A percentile compares a stretch with the other conserved stretches of the same genome.
Evolutionary conservation across 2,329 filamentous ascomycete species (phyloP).

Genomic region (Exophiala lecanii-corni): DNA sequence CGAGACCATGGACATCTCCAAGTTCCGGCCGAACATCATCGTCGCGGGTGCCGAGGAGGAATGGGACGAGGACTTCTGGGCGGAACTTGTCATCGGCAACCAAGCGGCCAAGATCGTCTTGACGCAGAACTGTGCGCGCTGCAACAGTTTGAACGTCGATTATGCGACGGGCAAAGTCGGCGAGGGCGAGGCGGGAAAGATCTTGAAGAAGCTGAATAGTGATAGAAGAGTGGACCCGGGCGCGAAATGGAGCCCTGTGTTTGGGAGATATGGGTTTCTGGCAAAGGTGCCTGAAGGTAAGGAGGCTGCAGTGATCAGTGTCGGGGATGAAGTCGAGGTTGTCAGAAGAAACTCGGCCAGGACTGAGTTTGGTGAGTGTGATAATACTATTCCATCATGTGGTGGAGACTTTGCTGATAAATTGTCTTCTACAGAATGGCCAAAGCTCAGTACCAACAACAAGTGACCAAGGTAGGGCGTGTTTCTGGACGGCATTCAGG

Average conservation of each 20-base stretch:
- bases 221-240: slow-evolving; percentile 69
- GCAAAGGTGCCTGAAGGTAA: slow-evolving; percentile 28
- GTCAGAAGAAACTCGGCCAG: slow-evolving; percentile 48
- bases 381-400: neutral
- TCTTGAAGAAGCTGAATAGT: slow-evolving; percentile 65
- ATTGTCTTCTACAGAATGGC: slow-evolving; percentile 16
- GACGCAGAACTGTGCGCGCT: slow-evolving; percentile 67
- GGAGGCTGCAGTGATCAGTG: slow-evolving; percentile 39
- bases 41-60: slow-evolving; percentile 52
- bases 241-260: slow-evolving; percentile 62
- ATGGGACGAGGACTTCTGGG: slow-evolving; percentile 72
- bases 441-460: slow-evolving; percentile 18
- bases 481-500: neutral
- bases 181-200: slow-evolving; percentile 52
- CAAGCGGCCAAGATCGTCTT: slow-evolving; percentile 45
- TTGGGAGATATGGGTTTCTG: slow-evolving; percentile 68
- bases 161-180: slow-evolving; percentile 60
- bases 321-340: slow-evolving; percentile 56
- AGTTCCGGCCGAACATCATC: slow-evolving; percentile 71
- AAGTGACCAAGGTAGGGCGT: slow-evolving; percentile 1
- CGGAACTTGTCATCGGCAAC: slow-evolving; percentile 48
- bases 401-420: slow-evolving; percentile 3
- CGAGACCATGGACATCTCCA: slow-evolving; percentile 57
- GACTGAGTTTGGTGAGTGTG: slow-evolving; percentile 50
- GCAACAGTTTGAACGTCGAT: slow-evolving; percentile 67